Evolutionary conservation across 371 early-diverging fungal genomes (phyloP), one percentile per base, ranked within the genome.

Genomic region (Chytridium lagenaria): DNA sequence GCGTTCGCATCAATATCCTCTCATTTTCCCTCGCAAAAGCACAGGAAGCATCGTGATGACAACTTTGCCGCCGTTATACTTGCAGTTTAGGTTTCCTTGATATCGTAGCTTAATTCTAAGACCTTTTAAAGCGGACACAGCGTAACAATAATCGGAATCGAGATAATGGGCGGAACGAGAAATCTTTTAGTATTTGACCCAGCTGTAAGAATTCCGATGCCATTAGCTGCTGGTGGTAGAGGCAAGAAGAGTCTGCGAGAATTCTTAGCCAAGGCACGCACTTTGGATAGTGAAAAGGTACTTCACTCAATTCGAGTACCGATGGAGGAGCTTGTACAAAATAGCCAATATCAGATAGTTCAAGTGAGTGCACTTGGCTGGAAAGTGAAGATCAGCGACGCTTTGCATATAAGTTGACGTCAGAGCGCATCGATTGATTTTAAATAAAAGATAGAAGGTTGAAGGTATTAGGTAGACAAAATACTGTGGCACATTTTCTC

Each of bases 151-250:
- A 78, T 92, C 39, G 93, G 93, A 12, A 84, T 91, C 2, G 92
- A 92, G 71, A 19, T 86, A 36, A 68, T 84, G 19, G 77, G 77
- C 23, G 86, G 82, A 0, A 83, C 74, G 28, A 69, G 86, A 23
- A 86, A 85, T 55, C 77, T 93, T 23, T 78, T 93, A 51, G 82
- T 91, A 40, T 88, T 91, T 78, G 92, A 93, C 74, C 92, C 93
- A n/a, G 75, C 52, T 23, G 5, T 19, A 3, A 2, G 57, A 55
- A 5, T 55, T 55, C 26, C 57, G n/a, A n/a, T n/a, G n/a, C n/a
- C n/a, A n/a, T n/a, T n/a, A n/a, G n/a, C n/a, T n/a, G n/a, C n/a
- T n/a, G n/a, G n/a, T n/a, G n/a, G n/a, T n/a, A n/a, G n/a, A n/a
- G n/a, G n/a, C n/a, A n/a, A n/a, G n/a, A n/a, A n/a, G n/a, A n/a